These are phyloP conservation scores for Clavaria fumosa DNA, from an alignment of 768 basidiomycete species.

Conservation along the genomic window DNA sequence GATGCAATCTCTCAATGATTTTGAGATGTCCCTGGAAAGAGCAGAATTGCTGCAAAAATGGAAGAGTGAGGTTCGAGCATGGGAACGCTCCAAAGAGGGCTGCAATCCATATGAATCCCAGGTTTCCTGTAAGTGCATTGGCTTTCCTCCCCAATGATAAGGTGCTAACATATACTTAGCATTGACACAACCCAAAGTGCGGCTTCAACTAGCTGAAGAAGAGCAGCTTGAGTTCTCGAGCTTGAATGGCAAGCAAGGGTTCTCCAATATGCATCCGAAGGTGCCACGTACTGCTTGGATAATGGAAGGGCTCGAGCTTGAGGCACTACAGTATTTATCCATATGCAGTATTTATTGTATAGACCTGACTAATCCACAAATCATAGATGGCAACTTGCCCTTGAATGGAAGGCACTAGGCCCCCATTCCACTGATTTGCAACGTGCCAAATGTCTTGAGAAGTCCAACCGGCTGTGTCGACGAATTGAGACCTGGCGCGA, in stretches of 20 bases:
- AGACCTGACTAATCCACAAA: not conserved
- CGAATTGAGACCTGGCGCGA: not conserved
- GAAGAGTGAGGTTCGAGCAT: not conserved
- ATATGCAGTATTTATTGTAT: not conserved
- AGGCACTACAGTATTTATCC: not conserved
- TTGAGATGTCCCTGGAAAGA: not conserved
- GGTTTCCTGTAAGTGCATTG: not conserved
- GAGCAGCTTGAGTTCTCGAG: not conserved
- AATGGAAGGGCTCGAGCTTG: not conserved
- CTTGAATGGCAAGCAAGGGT: not conserved
- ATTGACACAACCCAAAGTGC: slow-evolving; percentile 3
- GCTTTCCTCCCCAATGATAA: not conserved
- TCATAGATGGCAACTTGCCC: not conserved
- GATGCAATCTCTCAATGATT: not conserved
- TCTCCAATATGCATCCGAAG: not conserved
- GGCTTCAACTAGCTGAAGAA: slow-evolving; percentile 1
- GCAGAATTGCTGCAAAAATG: not conserved
- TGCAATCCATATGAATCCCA: not conserved
- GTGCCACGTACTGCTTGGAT: not conserved
- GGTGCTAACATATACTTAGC: not conserved
- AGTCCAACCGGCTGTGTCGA: not conserved
- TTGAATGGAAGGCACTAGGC: not conserved
- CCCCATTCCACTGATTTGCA: not conserved
- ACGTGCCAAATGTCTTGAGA: not conserved
- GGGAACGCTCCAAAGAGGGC: not conserved